These are phyloP conservation scores for Globisporangium polare DNA, from an alignment of 352 stramenopile genomes.

Conservation along the genomic window DNA sequence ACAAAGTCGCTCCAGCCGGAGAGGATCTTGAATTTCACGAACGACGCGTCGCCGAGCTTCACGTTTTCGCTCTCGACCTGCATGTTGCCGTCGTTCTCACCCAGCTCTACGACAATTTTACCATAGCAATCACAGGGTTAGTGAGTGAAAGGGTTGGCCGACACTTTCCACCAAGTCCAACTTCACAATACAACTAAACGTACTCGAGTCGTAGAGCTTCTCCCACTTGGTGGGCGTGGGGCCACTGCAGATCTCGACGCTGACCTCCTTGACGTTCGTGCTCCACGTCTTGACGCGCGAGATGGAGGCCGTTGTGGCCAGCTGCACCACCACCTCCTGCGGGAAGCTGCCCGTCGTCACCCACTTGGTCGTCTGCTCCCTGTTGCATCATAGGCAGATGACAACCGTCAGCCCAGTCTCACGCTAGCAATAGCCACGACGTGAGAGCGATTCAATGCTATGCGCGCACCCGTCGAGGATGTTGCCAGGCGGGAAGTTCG, in stretches of 20 bases:
- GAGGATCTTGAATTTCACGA: slow-evolving; percentile 83
- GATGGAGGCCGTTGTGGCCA: slow-evolving; percentile 71
- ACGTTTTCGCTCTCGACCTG: slow-evolving; percentile 77
- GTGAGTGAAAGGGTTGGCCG: not conserved
- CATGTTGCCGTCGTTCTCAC: slow-evolving; percentile 77
- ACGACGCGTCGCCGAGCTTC: slow-evolving; percentile 66
- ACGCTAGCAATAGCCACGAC: too few species aligned
- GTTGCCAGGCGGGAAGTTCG: slow-evolving; percentile 63
- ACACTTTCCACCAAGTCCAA: not conserved
- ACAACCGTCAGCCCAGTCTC: not conserved
- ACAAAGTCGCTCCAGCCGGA: slow-evolving; percentile 84
- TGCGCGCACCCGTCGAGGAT: slow-evolving; percentile 65
- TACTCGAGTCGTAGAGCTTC: slow-evolving; percentile 72
- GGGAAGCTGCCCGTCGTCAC: slow-evolving; percentile 78
- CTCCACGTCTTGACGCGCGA: slow-evolving; percentile 81
- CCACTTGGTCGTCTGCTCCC: slow-evolving; percentile 77
- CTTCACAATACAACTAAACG: slow-evolving; percentile 11
- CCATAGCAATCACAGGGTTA: not conserved
- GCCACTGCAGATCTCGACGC: slow-evolving; percentile 62
- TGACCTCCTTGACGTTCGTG: slow-evolving; percentile 67
- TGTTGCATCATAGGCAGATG: slow-evolving; percentile 13
- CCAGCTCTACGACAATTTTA: slow-evolving; percentile 40
- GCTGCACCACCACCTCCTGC: slow-evolving; percentile 77
- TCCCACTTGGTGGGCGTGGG: slow-evolving; percentile 78
- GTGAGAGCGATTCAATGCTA: too few species aligned